Conservation (phyloP, 257 asterid genomes). For the Lycium ferocissimum region DNA sequence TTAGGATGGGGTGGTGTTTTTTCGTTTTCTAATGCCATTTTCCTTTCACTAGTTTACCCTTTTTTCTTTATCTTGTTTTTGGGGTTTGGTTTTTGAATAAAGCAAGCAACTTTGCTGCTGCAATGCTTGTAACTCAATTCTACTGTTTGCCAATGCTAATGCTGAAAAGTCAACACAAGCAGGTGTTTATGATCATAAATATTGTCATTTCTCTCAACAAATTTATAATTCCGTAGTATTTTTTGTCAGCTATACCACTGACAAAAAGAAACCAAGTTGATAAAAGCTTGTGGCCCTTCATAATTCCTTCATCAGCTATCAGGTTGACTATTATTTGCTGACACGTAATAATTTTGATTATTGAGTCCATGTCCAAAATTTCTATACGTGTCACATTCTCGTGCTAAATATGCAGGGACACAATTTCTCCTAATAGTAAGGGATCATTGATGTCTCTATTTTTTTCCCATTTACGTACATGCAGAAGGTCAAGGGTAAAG, state of each 20-base stretch:
- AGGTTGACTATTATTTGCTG: background rate
- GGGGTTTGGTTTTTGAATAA: background rate
- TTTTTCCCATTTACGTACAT: background rate
- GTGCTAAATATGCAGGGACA: background rate
- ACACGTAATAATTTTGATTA: background rate
- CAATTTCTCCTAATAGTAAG: background rate
- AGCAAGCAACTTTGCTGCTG: background rate
- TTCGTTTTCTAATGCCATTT: background rate
- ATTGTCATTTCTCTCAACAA: slow-evolving; percentile 20
- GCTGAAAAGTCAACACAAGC: background rate
- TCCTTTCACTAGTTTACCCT: background rate
- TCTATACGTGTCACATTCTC: background rate
- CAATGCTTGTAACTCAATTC: background rate
- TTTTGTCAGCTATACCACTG: slow-evolving; percentile 9
- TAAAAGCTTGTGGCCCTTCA: background rate
- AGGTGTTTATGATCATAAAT: slow-evolving; percentile 12
- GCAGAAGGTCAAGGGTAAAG: background rate
- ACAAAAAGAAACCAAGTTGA: background rate
- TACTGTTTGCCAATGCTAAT: background rate
- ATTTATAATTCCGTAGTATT: background rate
- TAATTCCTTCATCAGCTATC: background rate
- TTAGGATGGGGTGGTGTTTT: background rate
- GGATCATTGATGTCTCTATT: background rate
- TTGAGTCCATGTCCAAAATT: background rate
- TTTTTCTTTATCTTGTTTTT: no score